phyloP scores from a whole-genome alignment of 78 protist species.

The Diacronema lutheri region DNA sequence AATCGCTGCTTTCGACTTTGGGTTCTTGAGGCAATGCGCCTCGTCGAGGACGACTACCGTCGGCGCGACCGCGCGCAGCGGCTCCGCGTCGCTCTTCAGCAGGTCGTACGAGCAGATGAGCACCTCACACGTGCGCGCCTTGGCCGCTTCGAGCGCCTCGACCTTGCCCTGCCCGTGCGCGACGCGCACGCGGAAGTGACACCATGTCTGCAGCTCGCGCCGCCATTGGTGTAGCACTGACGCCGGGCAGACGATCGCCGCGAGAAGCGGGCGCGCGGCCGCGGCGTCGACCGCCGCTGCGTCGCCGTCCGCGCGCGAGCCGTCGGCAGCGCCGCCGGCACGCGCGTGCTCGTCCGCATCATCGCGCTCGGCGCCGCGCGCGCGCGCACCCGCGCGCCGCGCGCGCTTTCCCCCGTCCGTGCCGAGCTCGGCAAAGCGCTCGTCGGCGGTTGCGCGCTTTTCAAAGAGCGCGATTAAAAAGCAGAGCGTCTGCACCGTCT shows the following conservation, averaged over 20 bases:
- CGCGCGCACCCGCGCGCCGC: too few species aligned
- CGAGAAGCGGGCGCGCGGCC: neutral
- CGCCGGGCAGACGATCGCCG: neutral
- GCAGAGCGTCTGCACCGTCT: constrained; percentile 20
- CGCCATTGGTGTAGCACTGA: neutral
- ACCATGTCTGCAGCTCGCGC: constrained; percentile 24
- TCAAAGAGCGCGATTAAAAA: neutral
- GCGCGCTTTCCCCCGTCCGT: too few species aligned
- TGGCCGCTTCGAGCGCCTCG: neutral
- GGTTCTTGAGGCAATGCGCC: neutral
- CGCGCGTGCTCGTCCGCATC: too few species aligned
- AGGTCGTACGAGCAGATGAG: neutral
- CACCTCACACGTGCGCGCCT: neutral
- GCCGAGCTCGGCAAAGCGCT: too few species aligned
- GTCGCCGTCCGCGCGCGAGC: neutral
- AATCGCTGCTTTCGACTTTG: too few species aligned
- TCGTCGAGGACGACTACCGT: neutral
- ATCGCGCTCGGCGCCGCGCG: too few species aligned
- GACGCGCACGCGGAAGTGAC: neutral
- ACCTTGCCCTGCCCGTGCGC: neutral
- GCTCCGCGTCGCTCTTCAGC: too few species aligned
- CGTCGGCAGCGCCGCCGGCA: too few species aligned
- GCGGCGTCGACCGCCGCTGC: too few species aligned
- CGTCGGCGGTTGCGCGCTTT: neutral
- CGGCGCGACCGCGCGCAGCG: neutral